Conservation (phyloP, 2,329 filamentous ascomycete genomes). For the Fusarium abutilonis region DNA sequence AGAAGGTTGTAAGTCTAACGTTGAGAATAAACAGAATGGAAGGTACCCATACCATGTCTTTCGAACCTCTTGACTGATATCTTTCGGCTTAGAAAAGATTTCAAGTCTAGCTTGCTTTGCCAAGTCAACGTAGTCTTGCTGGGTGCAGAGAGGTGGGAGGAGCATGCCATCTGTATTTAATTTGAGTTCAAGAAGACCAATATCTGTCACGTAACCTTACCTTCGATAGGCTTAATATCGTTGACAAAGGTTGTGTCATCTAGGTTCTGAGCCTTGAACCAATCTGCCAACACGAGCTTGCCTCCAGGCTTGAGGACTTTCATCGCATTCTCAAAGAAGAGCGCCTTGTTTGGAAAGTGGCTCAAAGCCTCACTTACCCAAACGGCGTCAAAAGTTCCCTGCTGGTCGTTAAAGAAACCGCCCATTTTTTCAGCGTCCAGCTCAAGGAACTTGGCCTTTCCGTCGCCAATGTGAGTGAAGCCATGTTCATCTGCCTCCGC, state of each 20-base stretch:
- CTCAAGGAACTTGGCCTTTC: conserved; percentile 64
- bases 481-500: conserved; percentile 43
- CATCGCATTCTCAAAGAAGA: conserved; percentile 66
- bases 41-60: conserved; percentile 63
- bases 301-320: conserved; percentile 60
- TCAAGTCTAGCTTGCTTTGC: conserved; percentile 60
- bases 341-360: conserved; percentile 66
- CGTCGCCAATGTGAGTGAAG: conserved; percentile 54
- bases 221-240: conserved; percentile 69
- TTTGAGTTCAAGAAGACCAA: conserved; percentile 4
- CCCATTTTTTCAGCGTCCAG: conserved; percentile 70
- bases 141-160: conserved; percentile 65
- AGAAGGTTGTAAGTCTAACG: neutral
- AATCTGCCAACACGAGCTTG: conserved; percentile 67
- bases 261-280: conserved; percentile 66
- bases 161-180: conserved; percentile 64
- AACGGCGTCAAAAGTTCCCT: conserved; percentile 61
- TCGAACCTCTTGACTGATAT: conserved; percentile 67
- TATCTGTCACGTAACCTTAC: conserved; percentile 41
- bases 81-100: conserved; percentile 58
- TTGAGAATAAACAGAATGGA: neutral
- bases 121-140: conserved; percentile 61
- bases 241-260: conserved; percentile 55
- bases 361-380: conserved; percentile 72
- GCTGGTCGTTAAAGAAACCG: conserved; percentile 56